phyloP scores from a whole-genome alignment of 371 early-diverging fungal species.

The Dichotomocladium elegans region DNA sequence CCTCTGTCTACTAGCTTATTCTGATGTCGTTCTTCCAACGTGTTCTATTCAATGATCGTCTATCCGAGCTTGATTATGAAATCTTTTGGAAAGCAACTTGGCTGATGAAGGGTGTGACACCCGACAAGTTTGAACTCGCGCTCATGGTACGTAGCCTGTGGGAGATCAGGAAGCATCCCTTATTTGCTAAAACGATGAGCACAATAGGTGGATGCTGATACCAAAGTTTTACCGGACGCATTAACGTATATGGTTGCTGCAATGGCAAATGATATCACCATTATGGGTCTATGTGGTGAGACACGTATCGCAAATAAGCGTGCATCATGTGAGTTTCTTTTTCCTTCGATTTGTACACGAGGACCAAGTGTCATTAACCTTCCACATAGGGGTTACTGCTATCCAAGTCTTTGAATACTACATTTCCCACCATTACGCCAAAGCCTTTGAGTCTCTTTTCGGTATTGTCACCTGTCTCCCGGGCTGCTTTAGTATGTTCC shows the following conservation, averaged over 20 bases:
- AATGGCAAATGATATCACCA: conserved; percentile 77
- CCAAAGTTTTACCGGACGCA: conserved; percentile 76
- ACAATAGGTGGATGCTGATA: conserved; percentile 90
- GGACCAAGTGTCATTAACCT: conserved; percentile 5
- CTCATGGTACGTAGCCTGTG: conserved; percentile 85
- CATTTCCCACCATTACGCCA: conserved; percentile 92
- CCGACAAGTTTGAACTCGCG: conserved; percentile 86
- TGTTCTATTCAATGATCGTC: conserved; percentile 88
- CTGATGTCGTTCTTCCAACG: conserved; percentile 95
- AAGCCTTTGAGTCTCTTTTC: conserved; percentile 94
- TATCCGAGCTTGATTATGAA: conserved; percentile 95
- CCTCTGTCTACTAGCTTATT: conserved; percentile 48
- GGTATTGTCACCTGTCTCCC: conserved; percentile 98
- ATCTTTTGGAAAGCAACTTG: conserved; percentile 88
- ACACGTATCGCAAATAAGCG: conserved; percentile 83
- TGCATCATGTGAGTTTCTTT: conserved; percentile 70
- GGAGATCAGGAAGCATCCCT: background rate
- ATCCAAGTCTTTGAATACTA: conserved; percentile 93
- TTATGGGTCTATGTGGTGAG: conserved; percentile 88
- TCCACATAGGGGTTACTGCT: conserved; percentile 46
- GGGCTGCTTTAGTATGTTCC: conserved; percentile 93
- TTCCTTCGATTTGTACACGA: background rate
- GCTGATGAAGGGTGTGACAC: conserved; percentile 78
- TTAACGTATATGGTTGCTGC: conserved; percentile 77
- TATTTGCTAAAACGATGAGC: background rate